Evolutionary conservation across 192 early-diverging fungal genomes (phyloP).

Genomic region (Coemansia sp.): DNA sequence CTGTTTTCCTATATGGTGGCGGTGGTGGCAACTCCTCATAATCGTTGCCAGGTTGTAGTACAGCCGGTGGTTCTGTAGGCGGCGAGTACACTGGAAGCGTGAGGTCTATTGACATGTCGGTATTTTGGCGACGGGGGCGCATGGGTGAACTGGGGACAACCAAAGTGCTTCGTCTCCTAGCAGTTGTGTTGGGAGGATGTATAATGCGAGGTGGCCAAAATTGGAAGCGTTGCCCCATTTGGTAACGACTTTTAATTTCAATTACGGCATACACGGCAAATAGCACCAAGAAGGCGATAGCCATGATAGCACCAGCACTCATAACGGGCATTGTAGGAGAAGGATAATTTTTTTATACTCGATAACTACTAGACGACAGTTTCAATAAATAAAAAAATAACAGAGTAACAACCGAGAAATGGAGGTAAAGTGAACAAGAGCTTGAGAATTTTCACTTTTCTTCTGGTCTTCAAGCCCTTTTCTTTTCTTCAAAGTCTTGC

Average conservation of each 20-base stretch:
- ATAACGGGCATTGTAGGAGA: too few species aligned
- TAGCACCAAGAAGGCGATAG: not conserved
- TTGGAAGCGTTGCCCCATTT: not conserved
- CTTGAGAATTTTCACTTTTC: not conserved
- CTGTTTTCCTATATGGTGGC: not conserved
- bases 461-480: not conserved
- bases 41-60: not conserved
- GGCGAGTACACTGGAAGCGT: constrained; percentile 13
- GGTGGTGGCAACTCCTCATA: constrained; percentile 9
- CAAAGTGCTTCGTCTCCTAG: not conserved
- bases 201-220: not conserved
- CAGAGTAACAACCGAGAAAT: not conserved
- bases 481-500: not conserved
- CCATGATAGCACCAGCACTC: too few species aligned
- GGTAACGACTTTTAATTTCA: not conserved
- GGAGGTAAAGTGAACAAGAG: not conserved
- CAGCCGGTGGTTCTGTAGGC: not conserved
- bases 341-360: not conserved
- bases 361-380: not conserved
- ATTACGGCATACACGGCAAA: not conserved
- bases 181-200: not conserved
- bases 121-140: not conserved
- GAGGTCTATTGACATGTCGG: not conserved
- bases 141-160: not conserved
- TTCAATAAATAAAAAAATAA: not conserved